Evolutionary conservation across 2,329 filamentous ascomycete species (phyloP), one percentile per base, ranked within the genome.

Genomic region (Botryotinia globosa): DNA sequence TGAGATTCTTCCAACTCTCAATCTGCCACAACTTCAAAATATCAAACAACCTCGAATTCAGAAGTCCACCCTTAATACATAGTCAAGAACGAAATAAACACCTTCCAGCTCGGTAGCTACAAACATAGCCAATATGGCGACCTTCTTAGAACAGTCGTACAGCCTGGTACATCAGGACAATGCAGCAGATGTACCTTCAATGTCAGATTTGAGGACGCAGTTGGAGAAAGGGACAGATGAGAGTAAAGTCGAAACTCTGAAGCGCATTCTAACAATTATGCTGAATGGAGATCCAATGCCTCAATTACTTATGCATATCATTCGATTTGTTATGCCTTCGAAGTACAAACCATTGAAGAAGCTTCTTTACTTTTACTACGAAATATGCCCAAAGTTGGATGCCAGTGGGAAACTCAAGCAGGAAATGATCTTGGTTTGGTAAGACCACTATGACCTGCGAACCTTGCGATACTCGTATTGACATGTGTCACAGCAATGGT

Each of bases 361-460:
- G 86, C 88, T 99, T 74, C 89, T 99, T 72, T 99, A 99, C 85
- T 96, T 99, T 83, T 99, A 99, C 86, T 98, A 98, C 82, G 96
- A 99, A 85, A 96, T 98, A 82, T 98, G 96, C 83, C 96, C 95
- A 58, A 99, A 99, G 85, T 90, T 94, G 73, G 96, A 99, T 83
- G 87, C 91, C 71, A 91, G 87, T 81, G 96, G 96, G 80, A 99
- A 98, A 87, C 86, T 99, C 76, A 98, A 98, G 87, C 96, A 99
- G 84, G 96, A 99, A 85, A 98, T 98, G 94, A 99, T 99, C 82
- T 85, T 99, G 80, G 96, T 99, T 79, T 99, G 96, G 95, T 98
- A 87, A 82, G 82, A 78, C 61, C 59, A 37, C 32, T 48, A 20
- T 63, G 39, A 62, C n/a, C 45, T 71, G 71, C 69, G 54, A 71